Conservation (phyloP, 78 protist genomes). For the Guillardia theta region DNA sequence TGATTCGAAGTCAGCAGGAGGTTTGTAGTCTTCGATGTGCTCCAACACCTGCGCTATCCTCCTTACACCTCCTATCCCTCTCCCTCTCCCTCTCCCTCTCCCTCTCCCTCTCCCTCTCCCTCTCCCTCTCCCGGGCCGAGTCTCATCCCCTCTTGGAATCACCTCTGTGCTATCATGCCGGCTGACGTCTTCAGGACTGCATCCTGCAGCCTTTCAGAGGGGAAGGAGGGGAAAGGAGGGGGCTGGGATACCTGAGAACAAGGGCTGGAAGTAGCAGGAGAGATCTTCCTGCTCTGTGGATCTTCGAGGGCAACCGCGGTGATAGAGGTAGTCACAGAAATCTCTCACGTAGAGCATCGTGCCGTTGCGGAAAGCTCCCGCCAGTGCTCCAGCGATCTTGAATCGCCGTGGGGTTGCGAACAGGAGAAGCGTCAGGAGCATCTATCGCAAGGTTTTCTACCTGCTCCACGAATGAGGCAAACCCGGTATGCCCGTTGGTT, state of each 20-base stretch:
- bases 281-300: neutral
- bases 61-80: too few relatives aligned
- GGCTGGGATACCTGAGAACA: neutral
- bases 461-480: conserved; percentile 4
- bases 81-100: too few relatives aligned
- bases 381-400: neutral
- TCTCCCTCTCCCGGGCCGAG: too few relatives aligned
- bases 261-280: neutral
- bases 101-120: too few relatives aligned
- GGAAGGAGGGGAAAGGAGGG: neutral
- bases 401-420: neutral
- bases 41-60: neutral
- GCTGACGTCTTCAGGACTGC: neutral
- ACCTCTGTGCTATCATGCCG: too few relatives aligned
- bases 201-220: neutral
- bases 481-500: neutral
- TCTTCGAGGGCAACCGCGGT: neutral
- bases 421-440: neutral
- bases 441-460: neutral
- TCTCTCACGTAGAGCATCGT: neutral
- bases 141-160: too few relatives aligned
- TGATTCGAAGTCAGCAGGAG: neutral
- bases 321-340: neutral
- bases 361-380: neutral
- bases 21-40: neutral